These are phyloP conservation scores for Pseudogymnoascus sp. DNA, from an alignment of 2,329 filamentous ascomycete species.

Conservation along the genomic window DNA sequence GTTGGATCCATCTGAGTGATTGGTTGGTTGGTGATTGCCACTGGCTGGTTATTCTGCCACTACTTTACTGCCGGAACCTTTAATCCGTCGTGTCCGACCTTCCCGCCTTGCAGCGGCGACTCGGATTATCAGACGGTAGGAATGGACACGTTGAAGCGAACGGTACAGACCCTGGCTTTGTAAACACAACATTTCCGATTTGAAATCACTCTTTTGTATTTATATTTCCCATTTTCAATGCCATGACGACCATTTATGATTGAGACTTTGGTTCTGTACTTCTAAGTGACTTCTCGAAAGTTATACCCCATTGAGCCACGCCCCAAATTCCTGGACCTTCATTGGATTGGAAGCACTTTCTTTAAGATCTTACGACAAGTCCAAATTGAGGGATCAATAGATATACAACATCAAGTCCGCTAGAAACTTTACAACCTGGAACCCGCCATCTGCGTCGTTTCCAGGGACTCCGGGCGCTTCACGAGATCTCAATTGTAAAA, in stretches of 20 bases:
- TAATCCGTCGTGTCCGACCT: background rate
- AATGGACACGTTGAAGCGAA: conserved; percentile 9
- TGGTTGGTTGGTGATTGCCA: background rate
- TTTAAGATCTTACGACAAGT: background rate
- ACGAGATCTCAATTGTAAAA: background rate
- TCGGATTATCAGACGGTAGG: background rate
- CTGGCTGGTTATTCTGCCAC: background rate
- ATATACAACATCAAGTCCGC: background rate
- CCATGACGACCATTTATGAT: background rate
- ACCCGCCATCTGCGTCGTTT: background rate
- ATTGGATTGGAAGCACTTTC: conserved; percentile 2
- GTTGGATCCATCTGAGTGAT: background rate
- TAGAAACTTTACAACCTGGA: background rate
- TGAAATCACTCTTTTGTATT: conserved; percentile 8
- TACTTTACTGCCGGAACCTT: background rate
- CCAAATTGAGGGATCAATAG: background rate
- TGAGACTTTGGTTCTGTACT: background rate
- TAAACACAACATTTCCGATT: conserved; percentile 8
- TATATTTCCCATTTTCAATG: conserved; percentile 5
- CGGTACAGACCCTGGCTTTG: conserved; percentile 1
- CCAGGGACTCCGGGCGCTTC: background rate
- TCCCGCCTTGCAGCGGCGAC: background rate
- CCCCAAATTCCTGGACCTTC: background rate
- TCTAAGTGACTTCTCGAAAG: conserved; percentile 4
- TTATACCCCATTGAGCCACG: conserved; percentile 2